Evolutionary conservation across 495 filamentous ascomycete species (phyloP).

Genomic region (Penicillium waksmanii): DNA sequence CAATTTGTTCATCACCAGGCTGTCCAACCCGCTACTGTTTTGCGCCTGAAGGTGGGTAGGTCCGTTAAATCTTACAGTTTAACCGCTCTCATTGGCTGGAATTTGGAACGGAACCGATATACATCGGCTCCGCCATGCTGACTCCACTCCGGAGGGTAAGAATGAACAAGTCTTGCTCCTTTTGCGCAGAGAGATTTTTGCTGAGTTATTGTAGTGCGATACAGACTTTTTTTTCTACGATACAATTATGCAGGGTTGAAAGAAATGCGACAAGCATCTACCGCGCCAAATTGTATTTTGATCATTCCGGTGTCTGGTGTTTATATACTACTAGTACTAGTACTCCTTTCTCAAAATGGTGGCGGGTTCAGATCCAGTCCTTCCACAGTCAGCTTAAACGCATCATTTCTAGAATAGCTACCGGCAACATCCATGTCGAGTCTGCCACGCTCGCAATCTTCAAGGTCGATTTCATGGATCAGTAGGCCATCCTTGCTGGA

Average conservation of each 20-base stretch:
- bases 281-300: neutral
- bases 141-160: neutral
- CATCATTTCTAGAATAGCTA: constrained; percentile 80
- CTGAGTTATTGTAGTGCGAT: neutral
- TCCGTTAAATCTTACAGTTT: neutral
- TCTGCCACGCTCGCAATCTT: constrained; percentile 64
- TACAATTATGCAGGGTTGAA: neutral
- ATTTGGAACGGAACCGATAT: constrained; percentile 5
- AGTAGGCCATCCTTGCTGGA: constrained; percentile 40
- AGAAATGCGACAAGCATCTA: neutral
- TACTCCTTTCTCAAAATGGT: constrained; percentile 20
- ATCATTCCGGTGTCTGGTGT: too few species aligned
- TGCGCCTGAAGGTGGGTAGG: neutral
- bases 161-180: neutral
- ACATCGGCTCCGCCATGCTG: constrained; percentile 1
- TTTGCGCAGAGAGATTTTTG: neutral
- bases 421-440: constrained; percentile 74
- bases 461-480: constrained; percentile 59
- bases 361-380: constrained; percentile 77
- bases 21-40: neutral
- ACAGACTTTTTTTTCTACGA: neutral
- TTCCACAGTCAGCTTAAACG: constrained; percentile 76
- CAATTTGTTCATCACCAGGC: neutral
- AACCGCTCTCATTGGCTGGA: neutral
- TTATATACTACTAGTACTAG: neutral